These are phyloP conservation scores for Blastocrithidia nonstop DNA, from an alignment of 208 protist species.

Conservation along the genomic window DNA sequence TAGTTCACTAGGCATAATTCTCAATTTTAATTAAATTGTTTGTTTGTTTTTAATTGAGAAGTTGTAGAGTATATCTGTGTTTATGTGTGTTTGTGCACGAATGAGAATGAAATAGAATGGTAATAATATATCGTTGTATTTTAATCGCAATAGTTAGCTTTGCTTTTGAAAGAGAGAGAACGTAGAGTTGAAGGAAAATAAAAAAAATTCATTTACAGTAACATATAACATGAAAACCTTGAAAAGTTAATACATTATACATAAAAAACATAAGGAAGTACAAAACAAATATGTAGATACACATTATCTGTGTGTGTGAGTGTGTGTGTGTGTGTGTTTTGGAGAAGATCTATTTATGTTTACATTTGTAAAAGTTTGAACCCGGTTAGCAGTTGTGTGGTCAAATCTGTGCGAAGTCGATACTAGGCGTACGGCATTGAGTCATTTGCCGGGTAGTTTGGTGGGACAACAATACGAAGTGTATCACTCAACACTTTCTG, in stretches of 20 bases:
- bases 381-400: conserved; percentile 35
- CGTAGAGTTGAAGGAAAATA: no score
- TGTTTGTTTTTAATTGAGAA: not conserved
- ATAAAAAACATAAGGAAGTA: not conserved
- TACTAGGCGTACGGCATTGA: conserved; percentile 75
- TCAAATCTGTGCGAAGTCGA: conserved; percentile 56
- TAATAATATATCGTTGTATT: not conserved
- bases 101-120: not conserved
- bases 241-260: not conserved
- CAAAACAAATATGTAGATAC: conserved; percentile 2
- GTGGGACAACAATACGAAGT: conserved; percentile 71
- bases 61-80: not conserved
- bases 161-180: no score
- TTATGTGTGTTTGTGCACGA: conserved; percentile 1
- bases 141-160: no score
- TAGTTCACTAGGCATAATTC: no score
- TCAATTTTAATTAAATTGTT: no score
- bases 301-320: not conserved
- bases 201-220: not conserved
- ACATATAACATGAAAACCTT: no score
- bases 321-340: not conserved
- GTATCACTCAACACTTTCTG: conserved; percentile 64
- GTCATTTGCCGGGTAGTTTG: conserved; percentile 30
- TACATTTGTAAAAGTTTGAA: conserved; percentile 30
- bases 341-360: not conserved